Conservation (phyloP, 371 early-diverging fungal species). For the Mucor piriformis region DNA sequence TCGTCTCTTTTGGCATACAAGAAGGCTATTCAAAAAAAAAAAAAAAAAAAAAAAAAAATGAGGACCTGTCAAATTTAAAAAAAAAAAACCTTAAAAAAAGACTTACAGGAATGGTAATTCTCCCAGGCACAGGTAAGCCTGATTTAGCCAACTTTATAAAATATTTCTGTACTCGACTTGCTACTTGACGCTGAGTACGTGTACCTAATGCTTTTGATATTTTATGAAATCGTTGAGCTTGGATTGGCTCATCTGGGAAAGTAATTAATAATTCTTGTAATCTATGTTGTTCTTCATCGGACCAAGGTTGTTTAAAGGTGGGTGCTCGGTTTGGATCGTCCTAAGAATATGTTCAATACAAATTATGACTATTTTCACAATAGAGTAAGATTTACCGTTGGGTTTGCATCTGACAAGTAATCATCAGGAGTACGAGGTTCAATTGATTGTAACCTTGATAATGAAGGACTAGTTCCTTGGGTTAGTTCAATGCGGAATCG, state of each 20-base stretch:
- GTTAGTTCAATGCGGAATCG: too few relatives aligned
- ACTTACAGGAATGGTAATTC: constrained; percentile 56
- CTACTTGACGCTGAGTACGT: constrained; percentile 64
- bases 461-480: background rate
- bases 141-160: constrained; percentile 68
- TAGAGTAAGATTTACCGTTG: background rate
- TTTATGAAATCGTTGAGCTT: constrained; percentile 65
- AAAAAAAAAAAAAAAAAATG: background rate
- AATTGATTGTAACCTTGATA: constrained; percentile 21
- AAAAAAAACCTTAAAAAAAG: too few relatives aligned
- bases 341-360: background rate
- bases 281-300: constrained; percentile 66
- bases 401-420: constrained; percentile 1
- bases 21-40: constrained; percentile 33
- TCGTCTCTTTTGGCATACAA: constrained; percentile 33
- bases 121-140: constrained; percentile 66
- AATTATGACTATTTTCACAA: background rate
- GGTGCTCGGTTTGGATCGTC: constrained; percentile 30
- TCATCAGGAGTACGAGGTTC: constrained; percentile 36
- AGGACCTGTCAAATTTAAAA: too few relatives aligned
- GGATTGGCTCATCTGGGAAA: constrained; percentile 67
- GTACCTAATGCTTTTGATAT: constrained; percentile 65
- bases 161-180: constrained; percentile 70
- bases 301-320: constrained; percentile 65
- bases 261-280: constrained; percentile 57